Conservation (phyloP, 345 rosid species). For the Kernera saxatilis region DNA sequence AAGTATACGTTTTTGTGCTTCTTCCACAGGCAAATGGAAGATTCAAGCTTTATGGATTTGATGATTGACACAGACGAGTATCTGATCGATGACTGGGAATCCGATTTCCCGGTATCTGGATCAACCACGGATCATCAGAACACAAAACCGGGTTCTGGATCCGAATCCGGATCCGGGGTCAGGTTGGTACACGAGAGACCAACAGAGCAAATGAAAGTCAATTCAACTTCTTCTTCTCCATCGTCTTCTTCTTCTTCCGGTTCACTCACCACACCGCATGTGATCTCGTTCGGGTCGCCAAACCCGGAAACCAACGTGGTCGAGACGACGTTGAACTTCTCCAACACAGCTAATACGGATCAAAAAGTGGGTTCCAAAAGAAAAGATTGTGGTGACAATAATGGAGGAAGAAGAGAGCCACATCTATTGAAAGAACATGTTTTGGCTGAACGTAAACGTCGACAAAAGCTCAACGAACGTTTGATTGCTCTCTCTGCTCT, state of each 20-base stretch:
- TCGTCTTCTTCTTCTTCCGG: slow-evolving; percentile 11
- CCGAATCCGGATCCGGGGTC: not conserved
- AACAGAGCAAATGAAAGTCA: slow-evolving; percentile 5
- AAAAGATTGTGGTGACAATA: slow-evolving; percentile 11
- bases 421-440: slow-evolving; percentile 54
- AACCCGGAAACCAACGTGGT: not conserved
- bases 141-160: not conserved
- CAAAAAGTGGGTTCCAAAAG: slow-evolving; percentile 1
- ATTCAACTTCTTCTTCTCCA: slow-evolving; percentile 15
- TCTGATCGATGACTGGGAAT: slow-evolving; percentile 26
- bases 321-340: slow-evolving; percentile 21
- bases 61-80: slow-evolving; percentile 28
- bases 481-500: slow-evolving; percentile 75
- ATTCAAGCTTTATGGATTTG: slow-evolving; percentile 25
- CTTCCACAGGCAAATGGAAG: slow-evolving; percentile 25
- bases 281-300: slow-evolving; percentile 23
- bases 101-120: not conserved
- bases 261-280: not conserved
- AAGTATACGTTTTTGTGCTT: not conserved
- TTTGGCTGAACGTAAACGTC: slow-evolving; percentile 78
- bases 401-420: slow-evolving; percentile 27
- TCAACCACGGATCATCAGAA: not conserved
- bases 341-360: slow-evolving; percentile 2
- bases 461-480: slow-evolving; percentile 73
- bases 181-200: not conserved